Evolutionary conservation across 345 rosid genomes (phyloP).

Genomic region (Eucalyptus camaldulensis): DNA sequence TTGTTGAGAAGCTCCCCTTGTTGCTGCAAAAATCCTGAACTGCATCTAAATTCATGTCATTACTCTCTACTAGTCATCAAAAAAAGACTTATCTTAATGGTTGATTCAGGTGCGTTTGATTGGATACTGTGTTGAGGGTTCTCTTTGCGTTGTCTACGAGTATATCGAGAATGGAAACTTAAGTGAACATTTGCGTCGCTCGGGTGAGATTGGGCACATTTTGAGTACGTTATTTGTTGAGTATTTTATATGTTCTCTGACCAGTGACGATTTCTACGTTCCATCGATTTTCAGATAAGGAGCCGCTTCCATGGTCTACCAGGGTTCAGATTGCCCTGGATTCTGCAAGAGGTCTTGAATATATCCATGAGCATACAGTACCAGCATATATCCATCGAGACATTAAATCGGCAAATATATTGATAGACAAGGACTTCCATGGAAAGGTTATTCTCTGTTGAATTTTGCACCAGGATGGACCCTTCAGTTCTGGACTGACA

Average conservation of each 20-base stretch:
- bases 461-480: neutral
- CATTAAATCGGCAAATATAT: conserved; percentile 87
- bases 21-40: neutral
- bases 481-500: neutral
- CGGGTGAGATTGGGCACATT: conserved; percentile 24
- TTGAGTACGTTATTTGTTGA: neutral
- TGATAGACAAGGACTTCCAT: conserved; percentile 80
- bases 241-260: neutral
- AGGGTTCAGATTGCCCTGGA: conserved; percentile 98
- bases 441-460: conserved; percentile 43
- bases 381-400: conserved; percentile 98
- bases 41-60: neutral
- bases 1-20: neutral
- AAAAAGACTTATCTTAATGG: neutral
- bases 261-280: neutral
- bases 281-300: conserved; percentile 40
- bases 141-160: conserved; percentile 84
- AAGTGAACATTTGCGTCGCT: conserved; percentile 82
- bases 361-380: conserved; percentile 94
- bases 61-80: neutral
- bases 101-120: conserved; percentile 71
- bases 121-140: conserved; percentile 92
- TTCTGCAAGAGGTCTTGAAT: conserved; percentile 97
- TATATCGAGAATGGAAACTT: conserved; percentile 90
- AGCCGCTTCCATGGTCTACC: conserved; percentile 67